Conservation (phyloP, 192 early-diverging fungal species). For the Dispira parvispora region DNA sequence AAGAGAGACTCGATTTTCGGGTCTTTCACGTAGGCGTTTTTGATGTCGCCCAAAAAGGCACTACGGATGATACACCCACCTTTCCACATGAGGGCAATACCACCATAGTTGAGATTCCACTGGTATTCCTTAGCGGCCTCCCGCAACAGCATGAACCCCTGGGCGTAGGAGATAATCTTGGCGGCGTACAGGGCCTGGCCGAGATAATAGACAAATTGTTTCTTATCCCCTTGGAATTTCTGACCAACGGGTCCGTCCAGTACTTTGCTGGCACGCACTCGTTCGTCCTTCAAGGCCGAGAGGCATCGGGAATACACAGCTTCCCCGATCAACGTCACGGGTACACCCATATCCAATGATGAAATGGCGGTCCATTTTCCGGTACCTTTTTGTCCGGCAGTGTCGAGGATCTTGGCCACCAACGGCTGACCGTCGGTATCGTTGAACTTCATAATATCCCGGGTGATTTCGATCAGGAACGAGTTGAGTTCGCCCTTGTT, state of each 20-base stretch:
- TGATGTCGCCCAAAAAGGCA: slow-evolving; percentile 95
- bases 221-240: slow-evolving; percentile 72
- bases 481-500: slow-evolving; percentile 96
- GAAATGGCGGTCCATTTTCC: slow-evolving; percentile 98
- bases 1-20: slow-evolving; percentile 77
- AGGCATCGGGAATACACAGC: slow-evolving; percentile 95
- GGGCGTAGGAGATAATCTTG: slow-evolving; percentile 97
- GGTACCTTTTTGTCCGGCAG: slow-evolving; percentile 95
- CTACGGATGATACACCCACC: slow-evolving; percentile 98
- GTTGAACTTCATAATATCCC: slow-evolving; percentile 84
- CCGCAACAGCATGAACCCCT: slow-evolving; percentile 98
- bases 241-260: slow-evolving; percentile 50
- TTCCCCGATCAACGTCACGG: slow-evolving; percentile 95
- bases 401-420: slow-evolving; percentile 89
- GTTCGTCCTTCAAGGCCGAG: slow-evolving; percentile 92
- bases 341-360: slow-evolving; percentile 87
- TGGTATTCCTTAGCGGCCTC: slow-evolving; percentile 80
- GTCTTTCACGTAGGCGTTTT: slow-evolving; percentile 79
- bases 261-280: slow-evolving; percentile 74
- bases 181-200: slow-evolving; percentile 89
- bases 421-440: slow-evolving; percentile 73
- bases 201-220: slow-evolving; percentile 74
- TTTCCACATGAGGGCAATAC: slow-evolving; percentile 98
- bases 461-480: slow-evolving; percentile 92
- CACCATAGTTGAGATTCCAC: slow-evolving; percentile 95